phyloP scores from a whole-genome alignment of 345 rosid species.

The Laguncularia racemosa region DNA sequence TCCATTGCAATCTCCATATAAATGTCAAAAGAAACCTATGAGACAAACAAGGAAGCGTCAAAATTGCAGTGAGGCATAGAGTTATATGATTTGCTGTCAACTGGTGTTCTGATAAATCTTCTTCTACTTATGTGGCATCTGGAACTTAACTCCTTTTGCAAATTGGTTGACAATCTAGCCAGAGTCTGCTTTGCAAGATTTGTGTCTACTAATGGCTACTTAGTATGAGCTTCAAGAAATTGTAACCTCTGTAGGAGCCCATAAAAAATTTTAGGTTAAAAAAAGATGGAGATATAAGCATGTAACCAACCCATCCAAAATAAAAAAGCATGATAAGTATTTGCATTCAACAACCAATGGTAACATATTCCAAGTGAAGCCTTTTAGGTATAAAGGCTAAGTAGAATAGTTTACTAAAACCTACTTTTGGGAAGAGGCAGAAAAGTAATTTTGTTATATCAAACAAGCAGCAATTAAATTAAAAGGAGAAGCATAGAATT shows the following conservation, averaged over 20 bases:
- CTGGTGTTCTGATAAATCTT: constrained; percentile 26
- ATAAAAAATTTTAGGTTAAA: constrained; percentile 42
- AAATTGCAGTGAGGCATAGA: constrained; percentile 22
- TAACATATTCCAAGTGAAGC: too few relatives aligned
- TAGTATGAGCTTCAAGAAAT: constrained; percentile 26
- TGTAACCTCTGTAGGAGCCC: constrained; percentile 42
- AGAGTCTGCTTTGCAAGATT: constrained; percentile 23
- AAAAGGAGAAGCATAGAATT: too few relatives aligned
- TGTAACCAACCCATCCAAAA: too few relatives aligned
- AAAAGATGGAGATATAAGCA: constrained; percentile 2
- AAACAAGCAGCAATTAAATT: too few relatives aligned
- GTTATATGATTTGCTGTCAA: constrained; percentile 24
- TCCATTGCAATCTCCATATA: constrained; percentile 58
- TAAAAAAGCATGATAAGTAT: background rate
- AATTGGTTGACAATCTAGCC: constrained; percentile 30
- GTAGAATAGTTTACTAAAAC: too few relatives aligned
- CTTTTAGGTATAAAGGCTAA: too few relatives aligned
- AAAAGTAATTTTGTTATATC: too few relatives aligned
- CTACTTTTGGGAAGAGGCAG: too few relatives aligned
- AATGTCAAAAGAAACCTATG: constrained; percentile 55
- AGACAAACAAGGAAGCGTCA: constrained; percentile 29
- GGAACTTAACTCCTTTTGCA: constrained; percentile 21
- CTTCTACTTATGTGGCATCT: constrained; percentile 28
- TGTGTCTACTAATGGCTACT: constrained; percentile 20
- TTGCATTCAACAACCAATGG: background rate